phyloP scores from a whole-genome alignment of 306 rosid genomes.

The Vachellia collinsii region DNA sequence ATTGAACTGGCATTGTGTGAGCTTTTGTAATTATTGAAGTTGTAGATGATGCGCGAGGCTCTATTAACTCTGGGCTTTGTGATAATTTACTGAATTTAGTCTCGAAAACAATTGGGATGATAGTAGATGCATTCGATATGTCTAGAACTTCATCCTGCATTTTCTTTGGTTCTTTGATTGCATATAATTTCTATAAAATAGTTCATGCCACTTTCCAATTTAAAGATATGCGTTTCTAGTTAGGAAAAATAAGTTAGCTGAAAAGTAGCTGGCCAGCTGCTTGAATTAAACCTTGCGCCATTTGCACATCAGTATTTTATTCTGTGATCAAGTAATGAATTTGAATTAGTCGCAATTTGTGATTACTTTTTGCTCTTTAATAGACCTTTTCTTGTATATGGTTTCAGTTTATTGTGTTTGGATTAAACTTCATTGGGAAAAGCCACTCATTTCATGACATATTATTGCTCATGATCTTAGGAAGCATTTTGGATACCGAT shows the following conservation, averaged over 20 bases:
- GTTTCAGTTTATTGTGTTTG: slow-evolving; percentile 27
- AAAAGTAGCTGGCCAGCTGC: background rate
- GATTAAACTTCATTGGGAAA: slow-evolving; percentile 20
- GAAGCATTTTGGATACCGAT: slow-evolving; percentile 63
- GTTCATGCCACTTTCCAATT: background rate
- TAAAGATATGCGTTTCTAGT: slow-evolving; percentile 21
- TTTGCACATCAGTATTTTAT: slow-evolving; percentile 3
- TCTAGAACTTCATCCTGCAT: background rate
- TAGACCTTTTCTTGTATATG: background rate
- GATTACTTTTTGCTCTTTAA: slow-evolving; percentile 11
- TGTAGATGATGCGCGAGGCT: background rate
- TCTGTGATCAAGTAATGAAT: slow-evolving; percentile 27
- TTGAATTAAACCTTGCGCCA: slow-evolving; percentile 12
- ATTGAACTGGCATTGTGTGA: background rate
- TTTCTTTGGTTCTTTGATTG: background rate
- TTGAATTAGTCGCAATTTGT: slow-evolving; percentile 26
- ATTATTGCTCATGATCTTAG: slow-evolving; percentile 46
- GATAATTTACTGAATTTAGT: background rate
- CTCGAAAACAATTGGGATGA: background rate
- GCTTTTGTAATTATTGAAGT: background rate
- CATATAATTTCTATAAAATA: background rate
- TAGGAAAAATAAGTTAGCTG: slow-evolving; percentile 20
- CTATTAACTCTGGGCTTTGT: background rate
- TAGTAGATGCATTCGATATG: background rate
- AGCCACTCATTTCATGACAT: slow-evolving; percentile 22